These are phyloP conservation scores for Xylaria venustula DNA, from an alignment of 495 filamentous ascomycete species.

Conservation along the genomic window DNA sequence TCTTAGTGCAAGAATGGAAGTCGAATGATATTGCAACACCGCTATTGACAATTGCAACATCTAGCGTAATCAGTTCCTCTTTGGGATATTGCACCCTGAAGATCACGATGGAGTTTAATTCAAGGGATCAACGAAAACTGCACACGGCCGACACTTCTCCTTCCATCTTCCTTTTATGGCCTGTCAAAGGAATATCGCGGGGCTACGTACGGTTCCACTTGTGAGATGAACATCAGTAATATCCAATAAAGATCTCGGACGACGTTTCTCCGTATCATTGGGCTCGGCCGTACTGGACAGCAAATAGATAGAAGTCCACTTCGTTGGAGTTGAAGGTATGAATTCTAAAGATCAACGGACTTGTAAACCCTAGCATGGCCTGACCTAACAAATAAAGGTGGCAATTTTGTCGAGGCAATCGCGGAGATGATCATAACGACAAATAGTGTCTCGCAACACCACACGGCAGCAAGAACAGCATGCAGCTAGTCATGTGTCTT, in stretches of 20 bases:
- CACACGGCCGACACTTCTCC: background rate
- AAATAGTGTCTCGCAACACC: background rate
- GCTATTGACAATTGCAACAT: constrained; percentile 8
- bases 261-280: background rate
- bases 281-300: background rate
- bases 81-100: background rate
- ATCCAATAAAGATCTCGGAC: background rate
- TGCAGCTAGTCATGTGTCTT: background rate
- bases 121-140: background rate
- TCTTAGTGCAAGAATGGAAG: background rate
- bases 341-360: background rate
- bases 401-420: background rate
- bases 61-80: constrained; percentile 1
- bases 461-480: background rate
- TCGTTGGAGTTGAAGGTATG: background rate
- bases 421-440: background rate
- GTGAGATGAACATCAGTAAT: background rate
- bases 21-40: constrained; percentile 1
- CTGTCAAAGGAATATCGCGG: background rate
- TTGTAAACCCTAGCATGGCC: background rate
- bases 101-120: background rate
- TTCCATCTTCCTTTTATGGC: background rate
- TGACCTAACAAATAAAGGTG: background rate
- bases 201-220: background rate
- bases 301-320: background rate